Base-by-base conservation (phyloP, 2,329 filamentous ascomycete genomes). In the Sclerotinia borealis region DNA sequence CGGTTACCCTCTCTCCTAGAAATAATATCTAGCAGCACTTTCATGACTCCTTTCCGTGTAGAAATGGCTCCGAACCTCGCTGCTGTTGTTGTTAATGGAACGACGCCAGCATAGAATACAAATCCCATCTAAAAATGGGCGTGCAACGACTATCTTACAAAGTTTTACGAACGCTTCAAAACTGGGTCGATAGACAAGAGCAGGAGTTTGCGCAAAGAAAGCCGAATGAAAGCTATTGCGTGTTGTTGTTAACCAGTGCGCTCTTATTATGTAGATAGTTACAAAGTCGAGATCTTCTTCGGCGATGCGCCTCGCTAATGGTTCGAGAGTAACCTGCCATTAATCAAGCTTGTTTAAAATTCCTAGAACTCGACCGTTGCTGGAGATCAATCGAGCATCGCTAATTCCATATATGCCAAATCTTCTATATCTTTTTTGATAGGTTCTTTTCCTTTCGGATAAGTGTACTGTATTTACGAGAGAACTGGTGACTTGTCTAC, bases 1-100 rank as follows among this genome's bases (percentile, higher is more conserved):
- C 59, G 56, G 19, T 37, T 34, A 17, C 59, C 59, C 43, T 62
- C 59, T 62, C 59, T 62, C 22, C 59, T 56, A 9, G 59, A 50
- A 22, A 62, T 41, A 31, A 62, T 62, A 11, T 39, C 50, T 15
- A 62, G 19, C 19, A 62, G 22, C 11, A 62, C n/a, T 45, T 56
- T 39, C 2, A 62, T 56, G 1, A 39, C 59, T n/a, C 48, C 31
- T 29, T 56, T 62, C 11, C 59, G 39, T 7, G 41, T 47, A 36
- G 25, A 15, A 10, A 56, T 29, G 11, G 31, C 37, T 10, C 49
- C 59, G 15, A 47, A 56, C 27, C 31, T 56, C n/a, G 59, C 34
- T 19, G 31, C 39, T n/a, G 59, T 41, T 4, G 51, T 19, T 11
- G 56, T 13, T 10, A 29, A 47, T 19, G 59, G 50, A 15, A 62